Percentiles rank a stretch among this genome's conserved stretches.
Evolutionary conservation across 2,329 filamentous ascomycete species (phyloP).

Genomic region (Penicillium janthinellum): DNA sequence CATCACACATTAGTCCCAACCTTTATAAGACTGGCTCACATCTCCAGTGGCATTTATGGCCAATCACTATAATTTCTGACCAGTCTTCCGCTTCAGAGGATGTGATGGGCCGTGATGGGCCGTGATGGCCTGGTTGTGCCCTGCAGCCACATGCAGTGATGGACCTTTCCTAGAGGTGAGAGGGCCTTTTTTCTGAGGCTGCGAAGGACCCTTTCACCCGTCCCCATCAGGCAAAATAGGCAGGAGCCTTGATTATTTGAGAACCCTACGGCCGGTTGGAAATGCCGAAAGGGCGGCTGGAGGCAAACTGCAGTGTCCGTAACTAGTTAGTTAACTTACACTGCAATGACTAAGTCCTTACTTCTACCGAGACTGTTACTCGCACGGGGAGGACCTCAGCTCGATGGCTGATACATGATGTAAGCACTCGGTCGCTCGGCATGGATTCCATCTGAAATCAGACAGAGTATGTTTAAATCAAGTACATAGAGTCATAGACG

Average conservation of each 20-base stretch:
- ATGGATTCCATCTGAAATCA: background rate
- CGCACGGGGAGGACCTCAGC: background rate
- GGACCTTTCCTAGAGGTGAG: background rate
- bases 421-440: background rate
- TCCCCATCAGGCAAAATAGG: background rate
- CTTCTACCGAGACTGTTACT: background rate
- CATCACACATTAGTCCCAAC: constrained; percentile 25
- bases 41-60: constrained; percentile 13
- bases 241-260: background rate
- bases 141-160: constrained; percentile 14
- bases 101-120: constrained; percentile 15
- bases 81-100: background rate
- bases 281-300: background rate
- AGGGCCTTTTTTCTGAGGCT: background rate
- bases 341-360: too few species aligned
- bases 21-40: constrained; percentile 7
- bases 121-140: constrained; percentile 9
- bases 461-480: background rate
- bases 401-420: too few species aligned
- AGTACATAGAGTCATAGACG: background rate
- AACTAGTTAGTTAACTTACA: too few species aligned
- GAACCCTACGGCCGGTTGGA: background rate
- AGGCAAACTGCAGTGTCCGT: background rate
- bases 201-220: too few species aligned
- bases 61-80: background rate